Conservation (phyloP, 202 grass and related monocot genomes). For the Brachypodium distachyon region DNA sequence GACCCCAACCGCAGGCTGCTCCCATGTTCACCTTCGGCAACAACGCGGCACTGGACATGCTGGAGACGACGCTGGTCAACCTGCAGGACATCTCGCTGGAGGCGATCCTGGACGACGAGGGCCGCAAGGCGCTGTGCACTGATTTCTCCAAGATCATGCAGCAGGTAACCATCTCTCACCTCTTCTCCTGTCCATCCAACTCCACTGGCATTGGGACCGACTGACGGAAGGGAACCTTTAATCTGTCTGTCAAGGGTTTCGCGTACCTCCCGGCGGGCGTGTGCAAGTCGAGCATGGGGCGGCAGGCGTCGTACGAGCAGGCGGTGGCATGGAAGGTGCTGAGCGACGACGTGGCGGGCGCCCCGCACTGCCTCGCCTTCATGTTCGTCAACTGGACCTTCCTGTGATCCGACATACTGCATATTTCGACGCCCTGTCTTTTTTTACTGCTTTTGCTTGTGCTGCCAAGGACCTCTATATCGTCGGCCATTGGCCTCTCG, state of each 20-base stretch:
- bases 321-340: constrained; percentile 82
- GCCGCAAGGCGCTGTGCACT: constrained; percentile 37
- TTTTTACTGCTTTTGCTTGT: not conserved
- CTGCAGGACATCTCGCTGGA: constrained; percentile 81
- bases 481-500: too few species aligned
- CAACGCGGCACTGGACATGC: constrained; percentile 79
- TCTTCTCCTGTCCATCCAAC: too few species aligned
- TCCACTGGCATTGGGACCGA: not conserved
- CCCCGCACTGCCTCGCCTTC: constrained; percentile 76
- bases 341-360: constrained; percentile 35
- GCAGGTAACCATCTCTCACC: constrained; percentile 21
- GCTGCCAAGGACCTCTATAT: not conserved
- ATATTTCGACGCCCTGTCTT: too few species aligned
- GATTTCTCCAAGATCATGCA: constrained; percentile 94
- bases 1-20: constrained; percentile 37
- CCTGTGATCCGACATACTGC: too few species aligned
- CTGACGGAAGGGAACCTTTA: not conserved
- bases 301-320: constrained; percentile 69
- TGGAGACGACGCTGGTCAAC: constrained; percentile 76
- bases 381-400: constrained; percentile 95
- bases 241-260: constrained; percentile 34
- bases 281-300: constrained; percentile 79
- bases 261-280: constrained; percentile 51
- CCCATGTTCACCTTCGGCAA: constrained; percentile 82
- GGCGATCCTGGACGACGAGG: constrained; percentile 54